Base-by-base conservation (phyloP, 495 filamentous ascomycete species). In the Glonium stellatum region DNA sequence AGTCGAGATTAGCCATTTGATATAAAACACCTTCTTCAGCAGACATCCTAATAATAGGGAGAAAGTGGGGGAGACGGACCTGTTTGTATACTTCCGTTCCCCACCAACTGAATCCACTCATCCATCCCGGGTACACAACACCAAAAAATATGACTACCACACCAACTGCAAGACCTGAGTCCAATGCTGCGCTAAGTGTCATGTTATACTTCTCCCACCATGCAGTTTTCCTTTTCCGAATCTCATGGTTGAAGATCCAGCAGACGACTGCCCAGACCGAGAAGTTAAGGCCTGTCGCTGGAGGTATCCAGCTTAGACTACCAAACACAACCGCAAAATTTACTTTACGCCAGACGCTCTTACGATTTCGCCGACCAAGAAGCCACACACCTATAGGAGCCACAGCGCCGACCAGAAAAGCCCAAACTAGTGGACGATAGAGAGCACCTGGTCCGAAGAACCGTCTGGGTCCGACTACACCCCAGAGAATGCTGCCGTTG, bases 131-230 rank as follows among this genome's bases (percentile, higher is more conserved):
- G 69, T 88, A 93, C 18, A 87, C 79, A 48, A 93, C 82, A 0
- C 82, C 85, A 68, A 95, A 93, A 70, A 96, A 93, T 6, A 93
- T 82, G 0, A 92, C 79, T 5, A 93, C 82, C 1, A 92, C 81
- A 0, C 84, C 85, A 65, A 90, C 85, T 3, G 90, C 90, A 15
- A 92, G 68, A 0, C 87, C 87, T 1, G 89, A 90, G 55, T 95
- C 90, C 39, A 95, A 76, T 11, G 87, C 90, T 0, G 90, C 90
- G 37, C 82, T 86, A 31, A 95, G 75, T 0, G 87, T 92, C 87
- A 92, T 92, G 18, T 86, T 92, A 71, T 95, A 95, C 71, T 95
- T 92, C 1, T 81, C 82, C 88, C 87, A 92, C 90, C 90, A 95
- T 5, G 78, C 82, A 1, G 68, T 72, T 13, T 80, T 83, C n/a